phyloP scores from a whole-genome alignment of 305 asterid genomes.

The Fraxinus baroniana region DNA sequence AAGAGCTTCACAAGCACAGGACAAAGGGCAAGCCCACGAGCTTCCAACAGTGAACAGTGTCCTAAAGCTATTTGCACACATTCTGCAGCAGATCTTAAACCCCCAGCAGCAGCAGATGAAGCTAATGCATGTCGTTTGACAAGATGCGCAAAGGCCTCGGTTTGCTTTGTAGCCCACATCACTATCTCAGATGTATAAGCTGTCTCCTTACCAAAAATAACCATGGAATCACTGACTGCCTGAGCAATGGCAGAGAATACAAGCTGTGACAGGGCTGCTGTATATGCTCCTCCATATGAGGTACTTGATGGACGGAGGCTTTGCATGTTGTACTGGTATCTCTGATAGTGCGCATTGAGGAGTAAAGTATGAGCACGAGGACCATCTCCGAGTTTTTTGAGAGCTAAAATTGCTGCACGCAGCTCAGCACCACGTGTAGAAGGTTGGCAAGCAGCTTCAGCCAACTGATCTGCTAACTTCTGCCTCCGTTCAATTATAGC shows the following conservation, averaged over 20 bases:
- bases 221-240: slow-evolving; percentile 83
- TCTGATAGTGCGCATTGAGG: slow-evolving; percentile 87
- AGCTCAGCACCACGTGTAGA: slow-evolving; percentile 95
- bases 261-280: slow-evolving; percentile 94
- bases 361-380: slow-evolving; percentile 95
- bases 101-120: slow-evolving; percentile 99
- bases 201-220: slow-evolving; percentile 84
- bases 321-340: slow-evolving; percentile 91
- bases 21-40: slow-evolving; percentile 91
- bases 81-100: slow-evolving; percentile 98
- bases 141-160: slow-evolving; percentile 81
- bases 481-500: slow-evolving; percentile 76
- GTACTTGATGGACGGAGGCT: slow-evolving; percentile 93
- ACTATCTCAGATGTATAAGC: slow-evolving; percentile 95
- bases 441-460: slow-evolving; percentile 95
- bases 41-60: slow-evolving; percentile 91
- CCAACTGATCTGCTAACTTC: slow-evolving; percentile 90
- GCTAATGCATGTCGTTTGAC: slow-evolving; percentile 95
- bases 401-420: slow-evolving; percentile 89
- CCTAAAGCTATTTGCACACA: slow-evolving; percentile 98
- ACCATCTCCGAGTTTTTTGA: slow-evolving; percentile 92
- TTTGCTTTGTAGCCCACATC: slow-evolving; percentile 97
- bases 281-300: slow-evolving; percentile 96
- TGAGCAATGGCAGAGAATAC: slow-evolving; percentile 96
- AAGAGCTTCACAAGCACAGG: slow-evolving; percentile 89